Percentiles rank a stretch among this genome's conserved stretches.
Evolutionary conservation across 2,329 filamentous ascomycete species (phyloP).

Genomic region (Acrodontium crateriforme): DNA sequence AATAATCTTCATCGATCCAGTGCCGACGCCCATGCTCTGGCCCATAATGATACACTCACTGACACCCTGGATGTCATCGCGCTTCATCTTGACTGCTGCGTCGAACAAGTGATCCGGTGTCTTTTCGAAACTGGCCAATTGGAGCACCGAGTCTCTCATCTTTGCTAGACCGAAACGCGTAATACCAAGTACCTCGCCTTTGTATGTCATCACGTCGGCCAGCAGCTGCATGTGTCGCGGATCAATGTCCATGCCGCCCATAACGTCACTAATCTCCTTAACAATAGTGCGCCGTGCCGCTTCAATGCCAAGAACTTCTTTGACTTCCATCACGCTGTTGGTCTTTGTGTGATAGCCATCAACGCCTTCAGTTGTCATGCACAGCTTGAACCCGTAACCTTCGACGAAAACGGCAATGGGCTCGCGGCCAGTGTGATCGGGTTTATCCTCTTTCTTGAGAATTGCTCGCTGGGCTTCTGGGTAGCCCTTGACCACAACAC

Average conservation of each 20-base stretch:
- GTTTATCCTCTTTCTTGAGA: conserved; percentile 61
- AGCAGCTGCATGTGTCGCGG: conserved; percentile 95
- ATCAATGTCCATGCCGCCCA: conserved; percentile 91
- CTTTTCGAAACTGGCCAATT: conserved; percentile 94
- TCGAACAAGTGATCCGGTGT: conserved; percentile 96
- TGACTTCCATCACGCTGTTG: conserved; percentile 84
- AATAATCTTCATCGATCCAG: conserved; percentile 83
- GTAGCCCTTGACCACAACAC: conserved; percentile 81
- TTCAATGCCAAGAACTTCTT: conserved; percentile 83
- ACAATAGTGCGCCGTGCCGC: conserved; percentile 83
- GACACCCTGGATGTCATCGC: conserved; percentile 83
- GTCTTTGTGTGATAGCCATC: conserved; percentile 59
- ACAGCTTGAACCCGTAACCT: conserved; percentile 77
- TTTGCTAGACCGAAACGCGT: conserved; percentile 92
- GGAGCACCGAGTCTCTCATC: conserved; percentile 87
- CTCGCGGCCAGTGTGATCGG: conserved; percentile 50
- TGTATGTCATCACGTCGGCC: conserved; percentile 98
- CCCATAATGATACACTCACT: conserved; percentile 98
- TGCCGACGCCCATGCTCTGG: conserved; percentile 82
- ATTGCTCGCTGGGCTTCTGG: conserved; percentile 74
- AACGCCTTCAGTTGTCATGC: conserved; percentile 89
- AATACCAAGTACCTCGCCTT: conserved; percentile 91
- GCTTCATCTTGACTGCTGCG: conserved; percentile 82
- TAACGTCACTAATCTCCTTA: conserved; percentile 73
- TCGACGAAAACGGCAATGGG: conserved; percentile 58